phyloP scores from a whole-genome alignment of 371 early-diverging fungal species.

The Parasitella parasitica region DNA sequence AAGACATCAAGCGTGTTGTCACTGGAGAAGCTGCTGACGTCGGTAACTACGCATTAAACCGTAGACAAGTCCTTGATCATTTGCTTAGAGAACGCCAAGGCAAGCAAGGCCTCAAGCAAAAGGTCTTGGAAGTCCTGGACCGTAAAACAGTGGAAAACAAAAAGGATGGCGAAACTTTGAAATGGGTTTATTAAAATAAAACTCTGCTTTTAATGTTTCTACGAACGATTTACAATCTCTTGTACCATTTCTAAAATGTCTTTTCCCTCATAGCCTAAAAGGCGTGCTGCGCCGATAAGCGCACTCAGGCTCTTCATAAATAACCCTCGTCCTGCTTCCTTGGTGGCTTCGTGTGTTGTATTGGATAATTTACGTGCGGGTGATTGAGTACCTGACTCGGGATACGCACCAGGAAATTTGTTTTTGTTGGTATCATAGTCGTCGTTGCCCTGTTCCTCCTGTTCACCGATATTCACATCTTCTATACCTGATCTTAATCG shows the following conservation, averaged over 20 bases:
- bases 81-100: slow-evolving; percentile 58
- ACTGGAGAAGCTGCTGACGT: slow-evolving; percentile 66
- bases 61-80: slow-evolving; percentile 69
- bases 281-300: slow-evolving; percentile 32
- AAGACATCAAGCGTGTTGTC: slow-evolving; percentile 70
- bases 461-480: neutral
- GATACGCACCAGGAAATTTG: slow-evolving; percentile 39
- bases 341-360: slow-evolving; percentile 11
- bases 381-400: slow-evolving; percentile 23
- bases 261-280: slow-evolving; percentile 37
- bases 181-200: slow-evolving; percentile 45
- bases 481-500: slow-evolving; percentile 8
- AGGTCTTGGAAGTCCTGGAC: slow-evolving; percentile 68
- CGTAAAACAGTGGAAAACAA: slow-evolving; percentile 54
- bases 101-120: slow-evolving; percentile 75
- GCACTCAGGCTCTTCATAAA: slow-evolving; percentile 41
- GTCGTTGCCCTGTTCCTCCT: neutral
- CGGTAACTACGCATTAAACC: slow-evolving; percentile 55
- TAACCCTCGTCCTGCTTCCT: slow-evolving; percentile 32
- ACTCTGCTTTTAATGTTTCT: neutral
- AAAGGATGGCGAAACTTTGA: slow-evolving; percentile 36
- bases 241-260: slow-evolving; percentile 41
- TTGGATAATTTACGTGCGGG: neutral
- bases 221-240: slow-evolving; percentile 29
- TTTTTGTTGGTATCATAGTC: neutral